Percentiles rank a stretch among this genome's conserved stretches.
phyloP scores from a whole-genome alignment of 805 yeast genomes.

The Monosporozyma siamensis region DNA sequence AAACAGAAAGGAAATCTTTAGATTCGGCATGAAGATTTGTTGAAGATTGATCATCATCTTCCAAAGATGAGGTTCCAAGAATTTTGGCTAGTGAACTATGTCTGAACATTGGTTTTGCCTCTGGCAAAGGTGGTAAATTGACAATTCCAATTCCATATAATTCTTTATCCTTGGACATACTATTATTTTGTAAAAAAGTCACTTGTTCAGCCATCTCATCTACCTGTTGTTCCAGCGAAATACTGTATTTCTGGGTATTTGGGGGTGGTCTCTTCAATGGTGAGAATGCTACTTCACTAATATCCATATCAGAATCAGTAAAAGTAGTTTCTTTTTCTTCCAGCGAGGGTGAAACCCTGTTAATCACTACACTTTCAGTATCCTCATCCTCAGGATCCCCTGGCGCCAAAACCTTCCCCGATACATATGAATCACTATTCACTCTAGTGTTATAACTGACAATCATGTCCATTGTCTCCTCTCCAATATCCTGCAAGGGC shows the following conservation, averaged over 20 bases:
- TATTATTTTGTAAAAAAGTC: neutral
- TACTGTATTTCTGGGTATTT: too few relatives aligned
- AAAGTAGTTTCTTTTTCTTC: neutral
- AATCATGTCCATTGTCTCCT: conserved; percentile 28
- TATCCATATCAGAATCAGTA: neutral
- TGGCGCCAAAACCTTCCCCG: too few relatives aligned
- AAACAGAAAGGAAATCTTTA: conserved; percentile 24
- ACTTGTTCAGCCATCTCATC: neutral
- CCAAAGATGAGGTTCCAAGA: neutral
- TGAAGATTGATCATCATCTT: too few relatives aligned
- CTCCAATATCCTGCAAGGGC: conserved; percentile 26
- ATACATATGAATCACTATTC: neutral
- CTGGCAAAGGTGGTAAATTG: conserved; percentile 2
- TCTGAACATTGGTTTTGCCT: conserved; percentile 1
- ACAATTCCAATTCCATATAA: conserved; percentile 2
- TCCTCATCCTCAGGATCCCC: neutral
- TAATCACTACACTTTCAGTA: neutral
- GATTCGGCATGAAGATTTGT: too few relatives aligned
- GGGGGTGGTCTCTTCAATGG: neutral
- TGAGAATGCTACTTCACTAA: neutral
- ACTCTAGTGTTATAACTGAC: conserved; percentile 20
- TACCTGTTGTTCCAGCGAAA: neutral
- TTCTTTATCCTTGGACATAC: neutral
- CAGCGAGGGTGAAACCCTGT: neutral
- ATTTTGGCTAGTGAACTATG: conserved; percentile 2